Evolutionary conservation across 495 filamentous ascomycete species (phyloP).

Genomic region (Pseudoneurospora amorphoporcata): DNA sequence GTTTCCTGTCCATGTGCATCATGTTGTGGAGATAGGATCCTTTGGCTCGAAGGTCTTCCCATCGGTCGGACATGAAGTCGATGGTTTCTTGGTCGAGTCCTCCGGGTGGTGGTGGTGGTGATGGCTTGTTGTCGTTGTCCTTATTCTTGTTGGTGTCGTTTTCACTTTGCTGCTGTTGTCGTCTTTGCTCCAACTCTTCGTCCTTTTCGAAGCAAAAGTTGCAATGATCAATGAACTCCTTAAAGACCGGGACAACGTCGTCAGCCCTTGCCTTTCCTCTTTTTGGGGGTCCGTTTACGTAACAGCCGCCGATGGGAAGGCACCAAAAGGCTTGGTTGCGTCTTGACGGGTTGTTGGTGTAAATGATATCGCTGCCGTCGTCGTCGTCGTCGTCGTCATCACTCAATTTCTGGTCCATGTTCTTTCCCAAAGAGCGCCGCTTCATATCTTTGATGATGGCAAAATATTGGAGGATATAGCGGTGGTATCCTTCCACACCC

Average conservation of each 20-base stretch:
- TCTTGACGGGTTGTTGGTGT: neutral
- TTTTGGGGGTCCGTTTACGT: neutral
- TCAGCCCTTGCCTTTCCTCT: neutral
- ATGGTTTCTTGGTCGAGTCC: neutral
- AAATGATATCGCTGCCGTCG: no score
- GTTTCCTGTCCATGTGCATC: slow-evolving; percentile 1
- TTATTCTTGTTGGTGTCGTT: no score
- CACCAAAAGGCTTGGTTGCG: neutral
- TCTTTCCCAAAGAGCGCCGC: no score
- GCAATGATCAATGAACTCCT: neutral
- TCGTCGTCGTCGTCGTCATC: no score
- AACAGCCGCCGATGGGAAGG: neutral
- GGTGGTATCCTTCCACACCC: neutral
- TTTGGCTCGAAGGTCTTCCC: neutral
- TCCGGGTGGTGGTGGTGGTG: no score
- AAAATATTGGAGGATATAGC: neutral
- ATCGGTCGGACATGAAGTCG: neutral
- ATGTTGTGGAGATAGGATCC: neutral
- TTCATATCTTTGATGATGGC: neutral
- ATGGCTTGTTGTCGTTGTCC: neutral
- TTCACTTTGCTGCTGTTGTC: neutral
- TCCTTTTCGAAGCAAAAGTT: neutral
- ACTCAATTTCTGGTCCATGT: no score
- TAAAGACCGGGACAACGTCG: neutral
- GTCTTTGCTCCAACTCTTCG: neutral